These are phyloP conservation scores for Cyberlindnera amylophila DNA, from an alignment of 805 yeast species.

Conservation along the genomic window DNA sequence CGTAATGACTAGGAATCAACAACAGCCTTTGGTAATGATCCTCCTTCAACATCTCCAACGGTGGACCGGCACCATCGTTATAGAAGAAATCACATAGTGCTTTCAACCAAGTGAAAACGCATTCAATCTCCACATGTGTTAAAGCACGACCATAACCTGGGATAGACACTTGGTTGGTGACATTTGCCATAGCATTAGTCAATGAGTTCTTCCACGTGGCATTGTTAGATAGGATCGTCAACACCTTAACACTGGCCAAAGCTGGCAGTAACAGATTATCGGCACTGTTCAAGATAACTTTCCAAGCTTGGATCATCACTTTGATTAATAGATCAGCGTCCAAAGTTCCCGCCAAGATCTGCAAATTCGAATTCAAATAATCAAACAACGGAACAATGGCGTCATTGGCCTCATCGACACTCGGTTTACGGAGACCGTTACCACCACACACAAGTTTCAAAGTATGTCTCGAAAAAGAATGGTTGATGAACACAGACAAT, in stretches of 20 bases:
- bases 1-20: slow-evolving; percentile 63
- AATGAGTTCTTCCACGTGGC: slow-evolving; percentile 40
- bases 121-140: slow-evolving; percentile 57
- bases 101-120: slow-evolving; percentile 67
- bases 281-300: slow-evolving; percentile 60
- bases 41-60: slow-evolving; percentile 57
- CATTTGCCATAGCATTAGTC: slow-evolving; percentile 47
- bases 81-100: slow-evolving; percentile 74
- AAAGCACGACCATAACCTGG: slow-evolving; percentile 54
- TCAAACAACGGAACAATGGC: slow-evolving; percentile 73
- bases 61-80: slow-evolving; percentile 78
- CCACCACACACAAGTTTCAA: slow-evolving; percentile 53
- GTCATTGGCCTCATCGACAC: slow-evolving; percentile 49
- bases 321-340: slow-evolving; percentile 52
- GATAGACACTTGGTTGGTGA: slow-evolving; percentile 33
- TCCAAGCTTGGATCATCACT: slow-evolving; percentile 81
- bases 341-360: slow-evolving; percentile 56
- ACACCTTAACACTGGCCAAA: slow-evolving; percentile 41
- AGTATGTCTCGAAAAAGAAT: slow-evolving; percentile 53
- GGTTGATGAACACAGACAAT: slow-evolving; percentile 60
- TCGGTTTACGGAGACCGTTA: slow-evolving; percentile 41
- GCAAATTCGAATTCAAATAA: slow-evolving; percentile 65
- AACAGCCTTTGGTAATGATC: slow-evolving; percentile 61
- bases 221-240: slow-evolving; percentile 27
- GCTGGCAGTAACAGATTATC: slow-evolving; percentile 76